A percentile compares a stretch with the other conserved stretches of the same genome.
Evolutionary conservation across 2,329 filamentous ascomycete genomes (phyloP).

Genomic region (Hymenoscyphus infarciens): DNA sequence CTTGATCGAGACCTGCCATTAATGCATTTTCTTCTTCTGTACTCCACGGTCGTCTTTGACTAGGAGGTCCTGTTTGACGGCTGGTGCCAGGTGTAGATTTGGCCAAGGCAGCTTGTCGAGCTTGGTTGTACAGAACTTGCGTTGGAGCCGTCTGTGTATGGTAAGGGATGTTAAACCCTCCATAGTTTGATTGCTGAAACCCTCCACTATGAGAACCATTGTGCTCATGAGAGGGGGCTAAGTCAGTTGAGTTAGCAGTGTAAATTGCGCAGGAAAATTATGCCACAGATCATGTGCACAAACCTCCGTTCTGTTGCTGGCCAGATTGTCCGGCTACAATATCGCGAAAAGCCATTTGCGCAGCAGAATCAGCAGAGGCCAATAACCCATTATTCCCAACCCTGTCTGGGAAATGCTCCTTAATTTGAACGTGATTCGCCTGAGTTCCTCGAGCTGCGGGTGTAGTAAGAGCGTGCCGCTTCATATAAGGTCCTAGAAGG

Average conservation of each 20-base stretch:
- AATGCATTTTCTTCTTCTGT: conserved; percentile 86
- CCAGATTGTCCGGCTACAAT: conserved; percentile 7
- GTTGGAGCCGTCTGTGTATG: conserved; percentile 43
- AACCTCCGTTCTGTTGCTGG: conserved; percentile 19
- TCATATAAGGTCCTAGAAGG: conserved; percentile 45
- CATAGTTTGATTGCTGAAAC: conserved; percentile 8
- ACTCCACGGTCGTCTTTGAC: conserved; percentile 74
- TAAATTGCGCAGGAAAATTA: neutral
- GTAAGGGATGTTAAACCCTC: conserved; percentile 20
- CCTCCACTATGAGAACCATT: conserved; percentile 4
- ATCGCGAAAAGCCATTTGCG: conserved; percentile 19
- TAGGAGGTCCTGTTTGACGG: conserved; percentile 50
- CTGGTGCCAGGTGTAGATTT: conserved; percentile 49
- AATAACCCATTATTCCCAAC: conserved; percentile 19
- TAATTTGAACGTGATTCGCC: neutral
- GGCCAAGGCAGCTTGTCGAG: conserved; percentile 51
- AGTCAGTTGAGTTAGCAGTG: neutral
- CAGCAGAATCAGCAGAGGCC: conserved; percentile 16
- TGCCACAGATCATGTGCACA: neutral
- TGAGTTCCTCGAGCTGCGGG: conserved; percentile 17
- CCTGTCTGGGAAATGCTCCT: neutral
- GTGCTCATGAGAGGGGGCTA: conserved; percentile 12
- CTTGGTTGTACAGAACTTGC: conserved; percentile 54
- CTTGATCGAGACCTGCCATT: conserved; percentile 82
- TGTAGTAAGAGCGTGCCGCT: conserved; percentile 30